Evolutionary conservation across 2,329 filamentous ascomycete species (phyloP), one percentile per base, ranked within the genome.

Genomic region (Blastomyces silverae): DNA sequence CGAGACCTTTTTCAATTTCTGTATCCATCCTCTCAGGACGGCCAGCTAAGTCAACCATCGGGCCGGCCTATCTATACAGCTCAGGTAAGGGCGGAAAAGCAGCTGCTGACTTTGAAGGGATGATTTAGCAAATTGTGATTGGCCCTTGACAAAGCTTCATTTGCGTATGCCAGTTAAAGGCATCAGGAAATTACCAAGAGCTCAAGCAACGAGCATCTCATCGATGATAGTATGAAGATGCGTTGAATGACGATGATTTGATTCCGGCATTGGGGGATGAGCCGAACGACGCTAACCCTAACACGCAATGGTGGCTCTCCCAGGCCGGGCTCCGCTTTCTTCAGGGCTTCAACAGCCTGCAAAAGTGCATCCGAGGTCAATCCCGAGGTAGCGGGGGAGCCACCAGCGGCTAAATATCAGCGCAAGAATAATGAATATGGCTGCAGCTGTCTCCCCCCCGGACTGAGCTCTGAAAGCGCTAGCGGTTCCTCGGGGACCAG

Each of bases 311-410:
- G 2, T 7, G 22, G 28, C 37, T n/a, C 56, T n/a, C 55, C 22
- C 53, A 4, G 1, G 3, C 34, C 10, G 10, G 37, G 10, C 37
- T 39, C 37, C 8, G 10, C 37, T 8, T 39, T 39, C 37, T 39
- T 39, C 55, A 6, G 42, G 42, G 42, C 15, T 20, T 59, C 34
- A 50, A 11, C n/a, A 37, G 56, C 6, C 22, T 39, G 37, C 37
- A 17, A 20, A 37, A 3, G 56, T 42, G 34, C 34, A 22, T 39
- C 56, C 56, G 56, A 59, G 56, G 56, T 59, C 56, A 20, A n/a
- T 22, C 56, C 56, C 56, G 56, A 59, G 56, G 56, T 42, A 39
- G n/a, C 8, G 13, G 56, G n/a, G 37, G 37, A 10, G 20, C 34
- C 46, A n/a, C 44, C 22, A 50, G 46, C 8, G 46, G 46, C n/a